Percentiles rank a stretch among this genome's conserved stretches.
Conservation (phyloP, 257 asterid species). For the Gentiana straminea region DNA sequence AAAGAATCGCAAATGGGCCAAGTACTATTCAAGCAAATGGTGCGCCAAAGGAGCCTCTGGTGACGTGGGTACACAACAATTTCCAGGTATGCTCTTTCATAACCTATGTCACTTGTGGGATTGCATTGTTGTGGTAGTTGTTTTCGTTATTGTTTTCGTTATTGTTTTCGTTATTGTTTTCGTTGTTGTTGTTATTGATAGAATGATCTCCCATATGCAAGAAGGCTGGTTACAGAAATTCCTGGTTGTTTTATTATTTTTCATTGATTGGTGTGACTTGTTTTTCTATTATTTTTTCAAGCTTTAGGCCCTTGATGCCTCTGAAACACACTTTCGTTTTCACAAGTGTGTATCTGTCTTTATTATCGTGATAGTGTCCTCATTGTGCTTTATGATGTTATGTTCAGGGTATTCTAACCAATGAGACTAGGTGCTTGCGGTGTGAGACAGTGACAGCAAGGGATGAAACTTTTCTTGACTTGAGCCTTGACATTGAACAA, state of each 20-base stretch:
- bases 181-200: no score
- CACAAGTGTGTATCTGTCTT: not conserved
- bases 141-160: no score
- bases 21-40: conserved; percentile 37
- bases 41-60: conserved; percentile 45
- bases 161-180: no score
- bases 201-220: not conserved
- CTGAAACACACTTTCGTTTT: not conserved
- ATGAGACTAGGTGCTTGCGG: conserved; percentile 76
- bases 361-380: not conserved
- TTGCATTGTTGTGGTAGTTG: no score
- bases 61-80: conserved; percentile 91
- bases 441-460: conserved; percentile 96
- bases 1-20: conserved; percentile 58
- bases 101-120: no score
- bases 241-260: not conserved
- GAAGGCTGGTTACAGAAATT: not conserved
- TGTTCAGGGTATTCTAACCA: conserved; percentile 75
- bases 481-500: conserved; percentile 90
- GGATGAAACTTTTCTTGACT: conserved; percentile 81
- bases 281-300: no score
- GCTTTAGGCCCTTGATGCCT: no score
- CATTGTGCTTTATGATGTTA: conserved; percentile 6
- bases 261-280: no score
- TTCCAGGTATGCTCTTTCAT: conserved; percentile 44